Conservation (phyloP, 495 filamentous ascomycete species). For the Aspergillus steynii region DNA sequence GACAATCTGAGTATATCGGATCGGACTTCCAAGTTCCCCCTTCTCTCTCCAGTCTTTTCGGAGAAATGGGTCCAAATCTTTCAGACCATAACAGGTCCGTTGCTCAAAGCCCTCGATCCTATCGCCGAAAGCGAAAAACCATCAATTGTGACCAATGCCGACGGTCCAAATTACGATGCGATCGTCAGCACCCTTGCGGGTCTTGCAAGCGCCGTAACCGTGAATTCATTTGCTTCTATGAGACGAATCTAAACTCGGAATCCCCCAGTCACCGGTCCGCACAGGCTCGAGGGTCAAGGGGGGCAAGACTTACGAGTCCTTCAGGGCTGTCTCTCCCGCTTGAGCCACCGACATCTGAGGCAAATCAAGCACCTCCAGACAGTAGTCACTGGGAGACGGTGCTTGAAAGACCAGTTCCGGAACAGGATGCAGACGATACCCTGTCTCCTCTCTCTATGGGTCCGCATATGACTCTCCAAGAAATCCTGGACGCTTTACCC, state of each 20-base stretch:
- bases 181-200: conserved; percentile 24
- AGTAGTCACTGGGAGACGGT: neutral
- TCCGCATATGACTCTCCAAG: conserved; percentile 5
- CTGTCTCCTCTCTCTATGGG: conserved; percentile 13
- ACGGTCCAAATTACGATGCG: conserved; percentile 25
- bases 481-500: conserved; percentile 16
- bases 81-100: neutral
- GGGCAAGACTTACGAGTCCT: no score
- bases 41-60: no score
- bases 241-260: no score
- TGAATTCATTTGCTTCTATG: conserved; percentile 5
- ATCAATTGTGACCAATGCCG: conserved; percentile 22
- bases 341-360: neutral
- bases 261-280: no score
- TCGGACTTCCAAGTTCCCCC: no score
- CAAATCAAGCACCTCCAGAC: neutral
- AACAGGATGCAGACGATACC: conserved; percentile 1
- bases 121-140: conserved; percentile 19
- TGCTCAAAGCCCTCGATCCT: neutral
- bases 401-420: conserved; percentile 1
- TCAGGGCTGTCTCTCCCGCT: neutral
- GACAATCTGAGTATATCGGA: no score
- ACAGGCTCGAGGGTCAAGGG: no score
- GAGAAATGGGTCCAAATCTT: no score
- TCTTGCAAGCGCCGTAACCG: conserved; percentile 16